Evolutionary conservation across 768 basidiomycete species (phyloP).

Genomic region (Pleurotus tuber-regium): DNA sequence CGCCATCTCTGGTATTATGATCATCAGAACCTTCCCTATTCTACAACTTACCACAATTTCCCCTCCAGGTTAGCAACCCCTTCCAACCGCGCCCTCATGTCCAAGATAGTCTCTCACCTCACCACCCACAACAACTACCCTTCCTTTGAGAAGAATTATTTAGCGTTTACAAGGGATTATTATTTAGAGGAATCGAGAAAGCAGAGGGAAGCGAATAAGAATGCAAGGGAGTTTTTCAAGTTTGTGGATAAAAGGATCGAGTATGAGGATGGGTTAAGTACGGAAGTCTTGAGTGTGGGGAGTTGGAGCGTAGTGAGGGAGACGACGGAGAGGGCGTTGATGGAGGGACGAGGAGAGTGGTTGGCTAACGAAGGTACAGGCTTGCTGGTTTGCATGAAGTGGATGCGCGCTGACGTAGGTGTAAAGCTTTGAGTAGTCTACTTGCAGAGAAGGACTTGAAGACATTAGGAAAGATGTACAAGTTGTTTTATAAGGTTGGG

Average conservation of each 20-base stretch:
- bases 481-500: conserved; percentile 56
- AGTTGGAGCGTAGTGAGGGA: conserved; percentile 52
- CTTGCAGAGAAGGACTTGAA: conserved; percentile 44
- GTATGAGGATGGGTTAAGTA: conserved; percentile 57
- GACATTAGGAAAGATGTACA: conserved; percentile 53
- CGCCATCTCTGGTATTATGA: background rate
- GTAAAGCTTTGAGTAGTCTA: conserved; percentile 50
- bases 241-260: conserved; percentile 42
- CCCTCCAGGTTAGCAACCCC: background rate
- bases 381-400: conserved; percentile 6
- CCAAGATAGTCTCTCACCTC: conserved; percentile 55
- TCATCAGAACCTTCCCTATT: background rate
- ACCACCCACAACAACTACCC: conserved; percentile 56
- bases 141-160: conserved; percentile 55
- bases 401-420: background rate
- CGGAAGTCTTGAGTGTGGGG: conserved; percentile 45
- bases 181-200: conserved; percentile 51
- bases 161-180: conserved; percentile 47
- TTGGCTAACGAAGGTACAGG: conserved; percentile 32
- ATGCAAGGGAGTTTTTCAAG: conserved; percentile 53
- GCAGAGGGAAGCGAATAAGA: conserved; percentile 33
- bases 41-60: too few species aligned
- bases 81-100: conserved; percentile 36
- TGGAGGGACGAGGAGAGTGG: conserved; percentile 40
- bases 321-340: conserved; percentile 50